Evolutionary conservation across 2,329 filamentous ascomycete genomes (phyloP).

Genomic region (Nannizziopsis barbatae): DNA sequence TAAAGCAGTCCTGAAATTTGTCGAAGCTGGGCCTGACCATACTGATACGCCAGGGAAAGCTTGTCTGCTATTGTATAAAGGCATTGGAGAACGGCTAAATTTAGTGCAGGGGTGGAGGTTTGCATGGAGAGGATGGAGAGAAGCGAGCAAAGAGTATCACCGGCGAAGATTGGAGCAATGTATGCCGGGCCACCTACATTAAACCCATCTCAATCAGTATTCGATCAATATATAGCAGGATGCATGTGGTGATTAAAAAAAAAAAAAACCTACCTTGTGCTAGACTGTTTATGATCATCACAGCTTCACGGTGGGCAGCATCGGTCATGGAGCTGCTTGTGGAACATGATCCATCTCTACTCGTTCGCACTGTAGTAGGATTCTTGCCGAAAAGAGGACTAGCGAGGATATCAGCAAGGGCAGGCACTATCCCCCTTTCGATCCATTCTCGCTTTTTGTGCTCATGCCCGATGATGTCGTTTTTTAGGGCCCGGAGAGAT

Average conservation of each 20-base stretch:
- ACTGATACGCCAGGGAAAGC: constrained; percentile 44
- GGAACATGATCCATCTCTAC: constrained; percentile 21
- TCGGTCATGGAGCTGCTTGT: constrained; percentile 45
- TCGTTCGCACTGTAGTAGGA: constrained; percentile 20
- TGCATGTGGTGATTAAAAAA: background rate
- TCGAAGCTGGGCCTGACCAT: constrained; percentile 38
- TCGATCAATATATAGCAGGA: too few species aligned
- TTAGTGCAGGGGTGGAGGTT: constrained; percentile 53
- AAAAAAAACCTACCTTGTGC: constrained; percentile 55
- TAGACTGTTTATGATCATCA: constrained; percentile 74
- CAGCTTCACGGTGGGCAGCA: constrained; percentile 60
- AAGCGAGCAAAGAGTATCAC: constrained; percentile 56
- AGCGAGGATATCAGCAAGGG: constrained; percentile 41
- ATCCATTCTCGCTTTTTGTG: constrained; percentile 77
- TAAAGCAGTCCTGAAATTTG: constrained; percentile 56
- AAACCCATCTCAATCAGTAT: background rate
- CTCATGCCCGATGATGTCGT: constrained; percentile 77
- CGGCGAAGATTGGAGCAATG: constrained; percentile 60
- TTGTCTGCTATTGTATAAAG: constrained; percentile 62
- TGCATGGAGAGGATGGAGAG: constrained; percentile 57
- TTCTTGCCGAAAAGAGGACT: constrained; percentile 34
- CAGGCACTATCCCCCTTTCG: constrained; percentile 50
- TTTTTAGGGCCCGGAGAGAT: constrained; percentile 66
- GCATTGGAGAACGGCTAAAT: constrained; percentile 62
- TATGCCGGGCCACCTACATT: constrained; percentile 64